phyloP scores from a whole-genome alignment of 495 filamentous ascomycete species.

The Daldinia concentrica region DNA sequence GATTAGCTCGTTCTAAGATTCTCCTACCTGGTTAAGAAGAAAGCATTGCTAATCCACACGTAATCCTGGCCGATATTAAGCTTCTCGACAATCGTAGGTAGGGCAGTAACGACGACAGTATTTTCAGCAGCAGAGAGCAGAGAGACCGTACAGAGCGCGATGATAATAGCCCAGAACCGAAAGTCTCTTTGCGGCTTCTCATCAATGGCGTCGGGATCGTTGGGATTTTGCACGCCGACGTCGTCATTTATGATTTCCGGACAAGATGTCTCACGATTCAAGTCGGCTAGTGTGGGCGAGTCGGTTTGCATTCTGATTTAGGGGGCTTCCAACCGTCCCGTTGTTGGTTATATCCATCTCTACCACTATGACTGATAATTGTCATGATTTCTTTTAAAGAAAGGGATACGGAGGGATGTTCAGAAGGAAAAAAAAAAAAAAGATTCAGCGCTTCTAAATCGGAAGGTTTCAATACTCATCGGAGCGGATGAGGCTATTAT shows the following conservation, averaged over 20 bases:
- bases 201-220: background rate
- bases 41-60: slow-evolving; percentile 73
- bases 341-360: background rate
- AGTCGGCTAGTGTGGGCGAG: background rate
- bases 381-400: slow-evolving; percentile 14
- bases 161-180: slow-evolving; percentile 54
- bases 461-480: slow-evolving; percentile 3
- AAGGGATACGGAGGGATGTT: background rate
- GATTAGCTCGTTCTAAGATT: slow-evolving; percentile 40
- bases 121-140: slow-evolving; percentile 60
- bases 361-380: background rate
- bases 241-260: background rate
- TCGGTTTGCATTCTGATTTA: slow-evolving; percentile 8
- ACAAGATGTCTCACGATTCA: background rate
- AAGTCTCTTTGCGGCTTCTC: slow-evolving; percentile 13
- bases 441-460: background rate
- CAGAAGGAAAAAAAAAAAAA: background rate
- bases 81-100: slow-evolving; percentile 51
- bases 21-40: slow-evolving; percentile 68
- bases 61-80: slow-evolving; percentile 45
- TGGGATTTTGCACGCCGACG: background rate
- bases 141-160: slow-evolving; percentile 49
- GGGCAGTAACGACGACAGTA: slow-evolving; percentile 61
- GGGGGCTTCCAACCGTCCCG: slow-evolving; percentile 6
- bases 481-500: slow-evolving; percentile 11